These are phyloP conservation scores for Miamiensis avidus DNA, from an alignment of 169 alveolate species.

Conservation along the genomic window DNA sequence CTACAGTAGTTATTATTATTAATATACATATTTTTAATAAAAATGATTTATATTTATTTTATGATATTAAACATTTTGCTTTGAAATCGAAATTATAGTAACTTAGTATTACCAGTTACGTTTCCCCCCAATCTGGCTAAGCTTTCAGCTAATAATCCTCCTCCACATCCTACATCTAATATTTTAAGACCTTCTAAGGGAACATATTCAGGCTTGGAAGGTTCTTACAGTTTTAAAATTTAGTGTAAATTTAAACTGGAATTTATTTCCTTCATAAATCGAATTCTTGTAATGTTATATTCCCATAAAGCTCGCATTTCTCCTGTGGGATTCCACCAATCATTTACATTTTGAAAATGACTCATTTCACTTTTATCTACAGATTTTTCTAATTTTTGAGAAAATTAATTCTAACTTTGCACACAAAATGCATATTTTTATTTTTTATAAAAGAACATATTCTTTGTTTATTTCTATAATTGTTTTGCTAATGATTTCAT, in stretches of 20 bases:
- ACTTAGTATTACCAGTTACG: conserved; percentile 13
- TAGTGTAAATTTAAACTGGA: no score
- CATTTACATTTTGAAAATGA: conserved; percentile 40
- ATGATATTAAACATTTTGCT: no score
- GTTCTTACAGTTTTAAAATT: conserved; percentile 6
- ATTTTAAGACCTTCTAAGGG: conserved; percentile 13
- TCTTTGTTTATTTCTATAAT: no score
- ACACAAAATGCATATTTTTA: no score
- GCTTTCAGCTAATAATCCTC: conserved; percentile 67
- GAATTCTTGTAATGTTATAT: conserved; percentile 57
- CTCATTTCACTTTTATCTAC: conserved; percentile 43
- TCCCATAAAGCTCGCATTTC: conserved; percentile 51
- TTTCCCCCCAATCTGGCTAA: conserved; percentile 60
- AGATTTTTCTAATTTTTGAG: no score
- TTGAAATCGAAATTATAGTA: background rate
- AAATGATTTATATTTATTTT: no score
- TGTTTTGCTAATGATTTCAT: no score
- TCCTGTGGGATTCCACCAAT: conserved; percentile 65
- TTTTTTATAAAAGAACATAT: no score
- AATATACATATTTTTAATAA: no score
- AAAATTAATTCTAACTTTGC: no score
- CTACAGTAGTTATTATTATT: background rate
- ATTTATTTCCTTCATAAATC: conserved; percentile 53
- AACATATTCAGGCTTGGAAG: background rate
- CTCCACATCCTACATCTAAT: conserved; percentile 72